Evolutionary conservation across 345 rosid genomes (phyloP).

Genomic region (Excoecaria cochinchinensis): DNA sequence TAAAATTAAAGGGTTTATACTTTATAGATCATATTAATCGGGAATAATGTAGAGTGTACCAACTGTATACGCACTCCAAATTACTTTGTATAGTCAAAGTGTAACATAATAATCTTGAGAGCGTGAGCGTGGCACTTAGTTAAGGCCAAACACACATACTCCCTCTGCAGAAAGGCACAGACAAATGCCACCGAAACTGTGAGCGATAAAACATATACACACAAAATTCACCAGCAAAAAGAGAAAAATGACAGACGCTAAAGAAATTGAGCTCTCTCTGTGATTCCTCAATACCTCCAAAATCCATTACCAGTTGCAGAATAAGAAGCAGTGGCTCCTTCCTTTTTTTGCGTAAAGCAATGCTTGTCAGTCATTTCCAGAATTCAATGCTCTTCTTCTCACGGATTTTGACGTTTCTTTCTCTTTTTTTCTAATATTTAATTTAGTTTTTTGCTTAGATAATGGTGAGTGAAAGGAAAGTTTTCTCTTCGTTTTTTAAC

Average conservation of each 20-base stretch:
- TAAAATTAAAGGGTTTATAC: no score
- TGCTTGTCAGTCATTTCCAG: conserved; percentile 39
- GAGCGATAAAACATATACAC: conserved; percentile 33
- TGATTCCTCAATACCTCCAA: conserved; percentile 17
- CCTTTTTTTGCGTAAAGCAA: conserved; percentile 34
- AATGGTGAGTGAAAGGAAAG: conserved; percentile 21
- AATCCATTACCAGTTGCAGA: conserved; percentile 21
- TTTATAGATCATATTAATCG: no score
- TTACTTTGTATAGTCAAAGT: background rate
- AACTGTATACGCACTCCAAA: background rate
- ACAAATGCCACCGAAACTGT: conserved; percentile 35
- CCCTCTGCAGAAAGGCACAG: background rate
- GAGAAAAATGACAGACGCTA: background rate
- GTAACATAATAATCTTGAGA: no score
- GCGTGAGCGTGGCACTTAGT: no score
- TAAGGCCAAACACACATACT: background rate
- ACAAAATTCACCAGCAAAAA: background rate
- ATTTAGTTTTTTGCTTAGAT: background rate
- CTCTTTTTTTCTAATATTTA: background rate
- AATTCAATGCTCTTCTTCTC: conserved; percentile 37
- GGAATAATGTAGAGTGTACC: no score
- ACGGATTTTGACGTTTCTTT: conserved; percentile 25
- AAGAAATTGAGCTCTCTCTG: background rate
- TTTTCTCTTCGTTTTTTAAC: background rate
- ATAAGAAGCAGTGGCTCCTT: conserved; percentile 19